Base-by-base conservation (phyloP, 805 yeast genomes). In the Komagataella mondaviorum region DNA sequence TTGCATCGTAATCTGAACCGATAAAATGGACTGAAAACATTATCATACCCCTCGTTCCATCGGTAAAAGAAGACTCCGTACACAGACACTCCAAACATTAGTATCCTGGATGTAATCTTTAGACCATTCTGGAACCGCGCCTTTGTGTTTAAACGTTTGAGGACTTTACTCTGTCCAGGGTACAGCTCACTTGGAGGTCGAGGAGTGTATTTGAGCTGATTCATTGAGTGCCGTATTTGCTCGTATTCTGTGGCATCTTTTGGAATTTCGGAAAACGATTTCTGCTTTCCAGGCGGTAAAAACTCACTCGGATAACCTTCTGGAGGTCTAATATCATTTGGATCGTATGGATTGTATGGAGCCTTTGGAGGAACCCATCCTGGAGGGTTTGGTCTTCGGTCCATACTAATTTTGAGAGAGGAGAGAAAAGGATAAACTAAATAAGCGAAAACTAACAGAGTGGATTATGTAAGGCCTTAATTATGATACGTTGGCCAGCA, bases 241-340 rank as follows among this genome's bases (percentile, higher is more conserved):
- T 79, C 76, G 61, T 80, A 83, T 62, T 83, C 88, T 1, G 83
- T 72, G 6, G 87, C 81, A 57, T 76, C 80, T 57, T 73, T 73
- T 3, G 90, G 89, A n/a, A 81, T 66, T 6, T 55, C 55, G 3
- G 60, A 55, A 51, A 61, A 80, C 17, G 66, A 63, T 23, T 85
- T 80, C 36, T 77, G 71, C 46, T 71, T 69, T 1, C 86, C 82
- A 0, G 93, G 91, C 1, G 81, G 66, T 52, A 76, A 72, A 68
- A 74, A 88, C 63, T 87, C 96, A 23, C 89, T 81, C 1, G 96
- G 96, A 56, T 88, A 87, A 2, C 96, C 95, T 60, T 81, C 81
- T 0, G 95, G 77, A 0, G 96, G 95, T 48, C 96, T 71, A 45
- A 70, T 62, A 60, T 87, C 96, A 1, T 76, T 66, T 0, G 90